Base-by-base conservation (phyloP, 2,329 filamentous ascomycete genomes). In the Pyricularia sp. region DNA sequence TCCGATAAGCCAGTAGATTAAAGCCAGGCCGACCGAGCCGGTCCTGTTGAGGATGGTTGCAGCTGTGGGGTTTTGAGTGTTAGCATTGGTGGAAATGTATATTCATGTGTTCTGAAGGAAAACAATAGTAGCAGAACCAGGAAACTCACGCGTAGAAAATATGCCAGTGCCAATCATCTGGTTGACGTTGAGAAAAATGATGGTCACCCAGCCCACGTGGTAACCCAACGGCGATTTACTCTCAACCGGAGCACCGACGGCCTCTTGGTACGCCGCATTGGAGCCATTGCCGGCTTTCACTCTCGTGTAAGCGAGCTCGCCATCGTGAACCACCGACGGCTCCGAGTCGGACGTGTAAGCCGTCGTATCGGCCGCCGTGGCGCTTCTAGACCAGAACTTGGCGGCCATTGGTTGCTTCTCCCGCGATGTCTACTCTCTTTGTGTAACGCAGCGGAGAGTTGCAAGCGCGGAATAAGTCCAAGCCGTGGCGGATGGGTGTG, bases 1-100 rank as follows among this genome's bases (percentile, higher is more conserved):
- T 3, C 87, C 87, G 13, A 89, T 78, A 1, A 82, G 73, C 86
- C 87, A 89, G 73, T 84, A 88, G 16, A 89, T 78, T 65, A 89
- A 73, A 40, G 80, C 77, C 1, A 88, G 73, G 0, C 87, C 87
- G 9, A 88, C 77, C 0, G 85, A 88, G 1, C 86, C 86, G 0
- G 84, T 83, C 0, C 81, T 81, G 0, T 69, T 75, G 1, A 89
- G 76, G n/a, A 89, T 84, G 0, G 78, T 78, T 0, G 81, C 81
- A 19, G 85, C 83, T 86, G 65, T 22, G 49, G 60, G 60, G 33
- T 30, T 63, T 6, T 53, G 60, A 13, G 22, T 60, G 7, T 53
- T 26, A 13, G 22, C n/a, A 57, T 19, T 19, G 49, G 7, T 7
- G 7, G 49, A 1, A 8, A 33, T 33, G 4, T 33, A 2, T 33